These are phyloP conservation scores for Leishmania mexicana DNA, from an alignment of 208 protist genomes.

Conservation along the genomic window DNA sequence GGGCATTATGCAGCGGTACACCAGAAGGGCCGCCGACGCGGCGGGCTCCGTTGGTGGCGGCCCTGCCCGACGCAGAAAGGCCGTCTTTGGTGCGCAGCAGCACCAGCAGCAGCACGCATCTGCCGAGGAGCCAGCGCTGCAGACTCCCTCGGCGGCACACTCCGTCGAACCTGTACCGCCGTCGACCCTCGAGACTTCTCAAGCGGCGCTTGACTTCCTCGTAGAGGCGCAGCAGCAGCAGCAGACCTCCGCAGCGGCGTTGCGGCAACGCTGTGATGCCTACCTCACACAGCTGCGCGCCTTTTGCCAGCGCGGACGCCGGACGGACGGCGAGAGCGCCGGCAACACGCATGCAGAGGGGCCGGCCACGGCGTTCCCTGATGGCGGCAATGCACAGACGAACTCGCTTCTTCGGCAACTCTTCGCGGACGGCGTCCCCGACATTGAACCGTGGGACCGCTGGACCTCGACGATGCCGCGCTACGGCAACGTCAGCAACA, in stretches of 20 bases:
- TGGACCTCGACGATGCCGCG: slow-evolving; percentile 69
- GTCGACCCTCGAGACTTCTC: slow-evolving; percentile 1
- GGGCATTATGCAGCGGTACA: slow-evolving; percentile 21
- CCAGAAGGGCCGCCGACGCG: background rate
- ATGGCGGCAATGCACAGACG: slow-evolving; percentile 11
- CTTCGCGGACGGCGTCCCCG: slow-evolving; percentile 70
- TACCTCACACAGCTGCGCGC: slow-evolving; percentile 33
- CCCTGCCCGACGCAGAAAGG: background rate
- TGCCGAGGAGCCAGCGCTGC: background rate
- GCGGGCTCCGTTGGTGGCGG: slow-evolving; percentile 1
- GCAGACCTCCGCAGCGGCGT: slow-evolving; percentile 4
- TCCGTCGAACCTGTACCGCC: background rate
- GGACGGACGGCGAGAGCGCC: background rate
- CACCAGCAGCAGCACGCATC: background rate
- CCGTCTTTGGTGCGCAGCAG: background rate
- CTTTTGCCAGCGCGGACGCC: slow-evolving; percentile 24
- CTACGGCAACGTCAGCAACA: slow-evolving; percentile 34
- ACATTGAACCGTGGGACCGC: slow-evolving; percentile 85
- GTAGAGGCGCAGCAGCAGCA: slow-evolving; percentile 10
- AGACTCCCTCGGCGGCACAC: background rate
- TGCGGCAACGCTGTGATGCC: slow-evolving; percentile 23
- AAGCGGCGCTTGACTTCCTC: slow-evolving; percentile 17
- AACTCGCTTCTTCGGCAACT: slow-evolving; percentile 54
- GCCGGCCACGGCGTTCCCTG: background rate
- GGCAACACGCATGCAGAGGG: background rate